These are phyloP conservation scores for Stephania yunnanensis DNA, from an alignment of 164 flowering plant genomes.

Conservation along the genomic window DNA sequence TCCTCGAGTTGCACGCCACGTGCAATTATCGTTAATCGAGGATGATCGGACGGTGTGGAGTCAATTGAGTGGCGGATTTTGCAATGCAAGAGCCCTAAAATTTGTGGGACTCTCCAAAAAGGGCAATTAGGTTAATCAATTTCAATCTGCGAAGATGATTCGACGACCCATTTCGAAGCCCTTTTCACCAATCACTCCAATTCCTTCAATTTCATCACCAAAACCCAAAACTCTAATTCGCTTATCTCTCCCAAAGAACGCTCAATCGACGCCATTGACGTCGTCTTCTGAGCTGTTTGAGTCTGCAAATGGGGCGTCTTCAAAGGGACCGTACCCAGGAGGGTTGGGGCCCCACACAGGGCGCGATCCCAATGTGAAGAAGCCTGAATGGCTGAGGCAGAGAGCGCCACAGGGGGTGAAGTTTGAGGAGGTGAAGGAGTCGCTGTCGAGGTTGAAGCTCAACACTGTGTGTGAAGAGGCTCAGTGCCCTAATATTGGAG, in stretches of 20 bases:
- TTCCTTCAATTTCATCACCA: slow-evolving; percentile 9
- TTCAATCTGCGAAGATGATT: slow-evolving; percentile 12
- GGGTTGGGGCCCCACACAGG: slow-evolving; percentile 76
- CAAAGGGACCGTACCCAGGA: slow-evolving; percentile 27
- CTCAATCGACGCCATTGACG: neutral
- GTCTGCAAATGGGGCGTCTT: slow-evolving; percentile 15
- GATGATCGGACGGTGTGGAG: too few relatives aligned
- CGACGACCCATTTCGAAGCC: slow-evolving; percentile 21
- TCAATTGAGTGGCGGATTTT: too few relatives aligned
- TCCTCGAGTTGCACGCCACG: too few relatives aligned
- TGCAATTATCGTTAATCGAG: too few relatives aligned
- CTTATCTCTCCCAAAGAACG: neutral
- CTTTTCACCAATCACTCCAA: slow-evolving; percentile 13
- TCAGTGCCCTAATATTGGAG: slow-evolving; percentile 94
- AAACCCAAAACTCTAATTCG: slow-evolving; percentile 13
- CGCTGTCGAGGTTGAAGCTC: slow-evolving; percentile 59
- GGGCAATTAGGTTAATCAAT: too few relatives aligned
- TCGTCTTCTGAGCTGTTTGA: slow-evolving; percentile 24
- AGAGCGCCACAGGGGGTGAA: slow-evolving; percentile 75
- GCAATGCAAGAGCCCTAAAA: too few relatives aligned
- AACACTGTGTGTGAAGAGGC: slow-evolving; percentile 96
- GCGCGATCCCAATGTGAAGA: slow-evolving; percentile 74
- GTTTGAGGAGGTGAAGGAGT: slow-evolving; percentile 64
- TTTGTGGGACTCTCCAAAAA: too few relatives aligned
- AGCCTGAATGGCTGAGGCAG: slow-evolving; percentile 87